These are phyloP conservation scores for Haplographium delicatum DNA, from an alignment of 495 filamentous ascomycete genomes.

Conservation along the genomic window DNA sequence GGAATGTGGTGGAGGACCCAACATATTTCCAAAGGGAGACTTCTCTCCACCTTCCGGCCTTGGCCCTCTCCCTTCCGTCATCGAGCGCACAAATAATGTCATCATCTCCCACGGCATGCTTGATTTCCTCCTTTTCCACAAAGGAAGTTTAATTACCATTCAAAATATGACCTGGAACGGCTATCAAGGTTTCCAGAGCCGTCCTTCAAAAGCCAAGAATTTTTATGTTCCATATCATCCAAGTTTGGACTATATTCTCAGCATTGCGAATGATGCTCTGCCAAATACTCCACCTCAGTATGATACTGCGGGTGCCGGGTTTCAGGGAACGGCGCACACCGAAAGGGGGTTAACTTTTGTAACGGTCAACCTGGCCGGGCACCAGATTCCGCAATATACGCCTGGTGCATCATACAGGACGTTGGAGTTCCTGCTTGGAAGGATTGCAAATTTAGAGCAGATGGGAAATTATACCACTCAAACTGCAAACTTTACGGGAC, in stretches of 20 bases:
- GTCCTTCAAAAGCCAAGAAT: conserved; percentile 39
- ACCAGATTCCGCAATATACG: conserved; percentile 62
- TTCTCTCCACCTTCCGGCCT: conserved; percentile 42
- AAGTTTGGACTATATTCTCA: conserved; percentile 3
- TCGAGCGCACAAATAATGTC: conserved; percentile 64
- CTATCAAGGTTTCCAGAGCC: conserved; percentile 57
- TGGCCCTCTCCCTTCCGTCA: conserved; percentile 60
- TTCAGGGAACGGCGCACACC: conserved; percentile 53
- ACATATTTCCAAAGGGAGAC: conserved; percentile 30
- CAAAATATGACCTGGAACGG: conserved; percentile 88
- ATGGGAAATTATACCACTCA: conserved; percentile 12
- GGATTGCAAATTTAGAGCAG: conserved; percentile 34
- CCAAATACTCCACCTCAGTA: conserved; percentile 2
- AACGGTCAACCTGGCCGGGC: conserved; percentile 53
- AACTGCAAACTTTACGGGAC: conserved; percentile 15
- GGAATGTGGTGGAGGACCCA: conserved; percentile 7
- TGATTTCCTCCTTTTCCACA: conserved; percentile 46
- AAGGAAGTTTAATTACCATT: conserved; percentile 65
- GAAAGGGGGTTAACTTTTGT: conserved; percentile 68
- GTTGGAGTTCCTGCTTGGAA: conserved; percentile 61
- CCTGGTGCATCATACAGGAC: conserved; percentile 62
- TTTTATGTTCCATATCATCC: conserved; percentile 62
- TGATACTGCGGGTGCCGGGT: conserved; percentile 42
- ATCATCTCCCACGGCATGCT: conserved; percentile 64
- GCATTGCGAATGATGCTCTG: background rate